Evolutionary conservation across 2,329 filamentous ascomycete species (phyloP), one percentile per base, ranked within the genome.

Genomic region (Xylaria multiplex): DNA sequence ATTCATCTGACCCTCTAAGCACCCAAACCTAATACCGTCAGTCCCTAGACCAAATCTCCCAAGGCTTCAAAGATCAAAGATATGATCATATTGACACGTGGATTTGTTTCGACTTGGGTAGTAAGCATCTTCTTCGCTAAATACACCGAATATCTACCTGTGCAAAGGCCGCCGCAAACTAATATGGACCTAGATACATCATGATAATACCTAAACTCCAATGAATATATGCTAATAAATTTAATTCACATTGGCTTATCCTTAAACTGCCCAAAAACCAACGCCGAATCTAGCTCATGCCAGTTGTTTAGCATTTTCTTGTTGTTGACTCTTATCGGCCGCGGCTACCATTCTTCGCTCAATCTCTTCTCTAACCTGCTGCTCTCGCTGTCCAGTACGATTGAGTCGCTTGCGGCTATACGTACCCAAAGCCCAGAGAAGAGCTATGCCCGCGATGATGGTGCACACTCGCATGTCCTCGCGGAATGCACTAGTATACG

Each of bases 391-490:
- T 58, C 79, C 77, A 30, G 60, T 60, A 11, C 79, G 50, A 1
- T 75, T 71, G 11, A 73, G 49, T 13, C 78, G 74, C 19, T 76
- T 71, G 19, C 76, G 77, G 6, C 77, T 78, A 62, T 79, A 84
- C 0, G 79, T 79, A 0, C 79, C 79, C 16, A 81, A 58, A 0
- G 82, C 78, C 2, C 79, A 69, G 2, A 86, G 16, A 14, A 83
- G 68, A 2, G 78, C 82, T 8, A 78, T 66, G 3, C 76, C 81
- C 9, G 81, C 76, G 14, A 86, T 71, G 2, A 77, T 78, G 1
- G 79, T 77, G 45, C 79, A 81, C n/a, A 83, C 77, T 52, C 77
- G 76, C 84, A 86, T 85, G 55, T 83, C 81, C 56, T 77, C 70
- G 6, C 70, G 77, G 68, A 85, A 85, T 2, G 84, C 80, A 11